These are phyloP conservation scores for Barbatosphaeria neglecta DNA, from an alignment of 495 filamentous ascomycete species.

Conservation along the genomic window DNA sequence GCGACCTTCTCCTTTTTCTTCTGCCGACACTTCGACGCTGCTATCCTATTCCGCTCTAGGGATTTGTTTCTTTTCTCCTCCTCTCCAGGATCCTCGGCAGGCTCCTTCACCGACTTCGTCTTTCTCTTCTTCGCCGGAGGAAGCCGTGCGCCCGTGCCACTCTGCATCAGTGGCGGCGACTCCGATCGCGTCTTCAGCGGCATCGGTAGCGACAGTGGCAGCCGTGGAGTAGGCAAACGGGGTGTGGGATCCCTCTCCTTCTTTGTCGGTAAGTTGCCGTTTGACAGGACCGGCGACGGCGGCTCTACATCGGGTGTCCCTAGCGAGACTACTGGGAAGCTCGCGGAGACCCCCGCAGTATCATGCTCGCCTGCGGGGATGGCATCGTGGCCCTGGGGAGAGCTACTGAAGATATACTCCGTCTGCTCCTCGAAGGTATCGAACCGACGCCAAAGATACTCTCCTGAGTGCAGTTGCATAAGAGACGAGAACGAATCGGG, in stretches of 20 bases:
- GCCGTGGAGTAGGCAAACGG: too few species aligned
- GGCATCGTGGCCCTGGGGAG: not conserved
- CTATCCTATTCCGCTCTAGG: slow-evolving; percentile 71
- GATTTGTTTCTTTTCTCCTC: slow-evolving; percentile 33
- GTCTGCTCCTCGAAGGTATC: too few species aligned
- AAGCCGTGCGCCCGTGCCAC: too few species aligned
- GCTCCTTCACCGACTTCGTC: slow-evolving; percentile 2
- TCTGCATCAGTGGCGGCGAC: too few species aligned
- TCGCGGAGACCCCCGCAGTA: not conserved
- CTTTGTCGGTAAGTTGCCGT: not conserved
- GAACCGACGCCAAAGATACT: too few species aligned
- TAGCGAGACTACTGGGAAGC: not conserved
- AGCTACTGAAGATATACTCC: too few species aligned
- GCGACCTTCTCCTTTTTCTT: slow-evolving; percentile 73
- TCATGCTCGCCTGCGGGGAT: not conserved
- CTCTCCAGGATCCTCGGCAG: slow-evolving; percentile 8
- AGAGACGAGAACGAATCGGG: too few species aligned
- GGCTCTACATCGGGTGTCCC: not conserved
- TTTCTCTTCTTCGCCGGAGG: not conserved
- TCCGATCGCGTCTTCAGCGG: too few species aligned
- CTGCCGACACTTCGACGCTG: slow-evolving; percentile 75
- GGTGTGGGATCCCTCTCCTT: too few species aligned
- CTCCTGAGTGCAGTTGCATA: not conserved
- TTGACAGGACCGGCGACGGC: not conserved
- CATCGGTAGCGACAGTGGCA: too few species aligned